Conservation (phyloP, 164 flowering plant species). For the Aristolochia californica region DNA sequence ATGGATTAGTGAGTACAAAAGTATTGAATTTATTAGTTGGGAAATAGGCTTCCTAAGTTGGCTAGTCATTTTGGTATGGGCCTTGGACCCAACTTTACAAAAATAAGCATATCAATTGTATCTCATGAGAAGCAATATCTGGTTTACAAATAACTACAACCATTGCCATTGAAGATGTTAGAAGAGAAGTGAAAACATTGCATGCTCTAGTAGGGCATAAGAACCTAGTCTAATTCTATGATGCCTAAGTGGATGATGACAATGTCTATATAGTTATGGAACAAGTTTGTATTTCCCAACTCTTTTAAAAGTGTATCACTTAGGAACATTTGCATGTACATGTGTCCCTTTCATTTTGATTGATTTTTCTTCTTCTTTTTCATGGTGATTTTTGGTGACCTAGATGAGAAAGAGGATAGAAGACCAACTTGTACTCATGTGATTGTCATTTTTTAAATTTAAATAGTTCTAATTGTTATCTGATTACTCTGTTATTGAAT, state of each 20-base stretch:
- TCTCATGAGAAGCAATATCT: slow-evolving; percentile 12
- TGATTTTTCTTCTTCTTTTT: too few species aligned
- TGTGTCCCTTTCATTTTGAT: neutral
- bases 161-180: slow-evolving; percentile 91
- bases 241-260: slow-evolving; percentile 81
- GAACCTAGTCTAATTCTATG: slow-evolving; percentile 80
- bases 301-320: neutral
- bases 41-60: too few species aligned
- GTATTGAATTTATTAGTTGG: too few species aligned
- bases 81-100: too few species aligned
- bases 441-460: too few species aligned
- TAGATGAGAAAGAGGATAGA: too few species aligned
- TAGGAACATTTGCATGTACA: neutral
- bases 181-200: slow-evolving; percentile 85
- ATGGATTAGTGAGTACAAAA: too few species aligned
- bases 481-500: too few species aligned
- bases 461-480: too few species aligned
- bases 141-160: slow-evolving; percentile 83
- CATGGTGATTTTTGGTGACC: too few species aligned
- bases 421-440: too few species aligned
- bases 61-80: too few species aligned
- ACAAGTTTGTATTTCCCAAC: slow-evolving; percentile 37
- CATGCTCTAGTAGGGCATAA: slow-evolving; percentile 77
- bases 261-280: slow-evolving; percentile 90
- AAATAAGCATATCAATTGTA: neutral